Conservation (phyloP, 2,329 filamentous ascomycete genomes). For the Verticillium zaregamsianum region DNA sequence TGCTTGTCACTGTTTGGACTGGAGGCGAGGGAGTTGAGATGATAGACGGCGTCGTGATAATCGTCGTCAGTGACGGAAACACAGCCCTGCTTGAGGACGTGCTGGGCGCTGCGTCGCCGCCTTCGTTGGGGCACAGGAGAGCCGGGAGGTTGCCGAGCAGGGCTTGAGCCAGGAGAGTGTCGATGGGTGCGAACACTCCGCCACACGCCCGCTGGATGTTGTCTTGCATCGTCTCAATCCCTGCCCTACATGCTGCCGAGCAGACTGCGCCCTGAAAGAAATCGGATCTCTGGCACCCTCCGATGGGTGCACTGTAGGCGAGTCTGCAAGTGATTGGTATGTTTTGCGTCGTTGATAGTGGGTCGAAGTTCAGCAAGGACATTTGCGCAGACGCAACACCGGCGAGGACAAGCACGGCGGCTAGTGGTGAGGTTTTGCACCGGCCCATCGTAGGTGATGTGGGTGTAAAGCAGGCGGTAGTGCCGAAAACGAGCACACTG, state of each 20-base stretch:
- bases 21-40: neutral
- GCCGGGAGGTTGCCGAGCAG: slow-evolving; percentile 30
- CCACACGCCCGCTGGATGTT: slow-evolving; percentile 23
- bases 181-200: slow-evolving; percentile 15
- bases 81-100: neutral
- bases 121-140: slow-evolving; percentile 25
- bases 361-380: slow-evolving; percentile 34
- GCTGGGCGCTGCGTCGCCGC: neutral
- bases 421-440: neutral
- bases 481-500: neutral
- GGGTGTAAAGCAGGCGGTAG: neutral
- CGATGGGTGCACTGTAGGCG: slow-evolving; percentile 37
- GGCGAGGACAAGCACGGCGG: slow-evolving; percentile 1
- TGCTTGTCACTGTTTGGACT: neutral
- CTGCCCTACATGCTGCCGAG: slow-evolving; percentile 29
- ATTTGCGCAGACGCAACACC: slow-evolving; percentile 6
- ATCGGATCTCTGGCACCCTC: slow-evolving; percentile 30
- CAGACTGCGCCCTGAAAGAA: slow-evolving; percentile 30
- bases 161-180: slow-evolving; percentile 32
- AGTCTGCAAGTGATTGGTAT: slow-evolving; percentile 32
- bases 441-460: neutral
- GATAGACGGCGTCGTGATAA: neutral
- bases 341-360: slow-evolving; percentile 27
- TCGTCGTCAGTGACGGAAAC: neutral
- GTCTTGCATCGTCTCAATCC: slow-evolving; percentile 20